phyloP scores from a whole-genome alignment of 345 rosid genomes.

The Eucalyptus sp. region DNA sequence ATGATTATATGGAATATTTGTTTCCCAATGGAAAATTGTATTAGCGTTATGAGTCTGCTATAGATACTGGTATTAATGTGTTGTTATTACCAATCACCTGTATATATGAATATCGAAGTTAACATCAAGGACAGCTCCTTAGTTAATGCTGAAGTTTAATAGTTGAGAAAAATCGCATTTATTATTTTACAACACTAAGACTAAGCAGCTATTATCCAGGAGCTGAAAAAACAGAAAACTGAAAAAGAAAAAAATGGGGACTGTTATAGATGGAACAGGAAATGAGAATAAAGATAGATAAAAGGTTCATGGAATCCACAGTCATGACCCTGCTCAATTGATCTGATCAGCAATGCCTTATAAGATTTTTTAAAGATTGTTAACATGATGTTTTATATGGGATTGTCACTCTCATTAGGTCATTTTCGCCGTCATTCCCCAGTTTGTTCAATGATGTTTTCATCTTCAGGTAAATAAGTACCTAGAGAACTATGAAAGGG shows the following conservation, averaged over 20 bases:
- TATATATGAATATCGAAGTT: not conserved
- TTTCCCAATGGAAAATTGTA: not conserved
- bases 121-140: not conserved
- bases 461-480: constrained; percentile 50
- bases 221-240: not conserved
- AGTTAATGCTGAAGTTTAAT: not conserved
- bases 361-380: not conserved
- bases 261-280: not conserved
- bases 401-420: not conserved
- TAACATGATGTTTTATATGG: not conserved
- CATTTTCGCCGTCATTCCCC: not conserved
- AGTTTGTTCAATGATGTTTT: not conserved
- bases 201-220: not conserved
- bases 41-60: not conserved
- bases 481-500: constrained; percentile 70
- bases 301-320: not conserved
- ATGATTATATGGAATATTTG: not conserved
- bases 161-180: not conserved
- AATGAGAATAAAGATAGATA: not conserved
- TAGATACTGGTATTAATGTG: not conserved
- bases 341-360: not conserved
- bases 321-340: not conserved
- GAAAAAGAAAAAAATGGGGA: not conserved
- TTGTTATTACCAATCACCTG: not conserved
- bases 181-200: not conserved